Evolutionary conservation across 306 rosid species (phyloP), one percentile per base, ranked within the genome.

Genomic region (Glycine tomentella): DNA sequence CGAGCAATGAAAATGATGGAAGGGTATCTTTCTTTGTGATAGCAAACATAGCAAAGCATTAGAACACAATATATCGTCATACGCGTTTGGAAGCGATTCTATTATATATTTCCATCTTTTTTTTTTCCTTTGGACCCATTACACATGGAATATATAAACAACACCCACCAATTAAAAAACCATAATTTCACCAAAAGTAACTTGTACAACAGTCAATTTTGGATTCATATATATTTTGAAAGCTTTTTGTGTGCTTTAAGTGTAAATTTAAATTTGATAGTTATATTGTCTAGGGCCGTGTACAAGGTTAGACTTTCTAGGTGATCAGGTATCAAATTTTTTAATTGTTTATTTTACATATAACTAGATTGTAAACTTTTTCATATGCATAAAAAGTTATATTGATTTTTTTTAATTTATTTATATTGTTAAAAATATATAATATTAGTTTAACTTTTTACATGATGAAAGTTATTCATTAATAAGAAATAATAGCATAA

Each of bases 1-100:
- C 80, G 20, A 62, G 69, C 81, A 48, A 74, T 8, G 84, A 80
- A 75, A 75, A 84, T 34, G 79, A 55, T 11, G 17, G 57, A 31
- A 14, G 42, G 78, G 77, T 49, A 64, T 83, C 76, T 78, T 53
- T 78, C 68, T 58, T 71, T 38, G 53, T 70, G 40, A 31, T 53
- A 66, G 44, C 53, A 62, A 68, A 83, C 82, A 78, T 36, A 11
- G 33, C 48, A 52, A 81, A 63, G 68, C 33, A 40, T 74, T 55
- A 11, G 61, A 81, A 76, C 69, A 50, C 82, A 76, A 69, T 68
- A 51, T 25, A 25, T 25, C 1, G 20, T 25, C 31, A 25, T 1
- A 20, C 31, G 31, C 31, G 31, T 25, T 42, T 42, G 9, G 46
- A 42, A 42, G 46, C 9, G 14, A 25, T 64, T 7, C 59, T 3